Percentiles rank a stretch among this genome's conserved stretches.
These are phyloP conservation scores for Fusarium irregulare DNA, from an alignment of 2,329 filamentous ascomycete species.

Conservation along the genomic window DNA sequence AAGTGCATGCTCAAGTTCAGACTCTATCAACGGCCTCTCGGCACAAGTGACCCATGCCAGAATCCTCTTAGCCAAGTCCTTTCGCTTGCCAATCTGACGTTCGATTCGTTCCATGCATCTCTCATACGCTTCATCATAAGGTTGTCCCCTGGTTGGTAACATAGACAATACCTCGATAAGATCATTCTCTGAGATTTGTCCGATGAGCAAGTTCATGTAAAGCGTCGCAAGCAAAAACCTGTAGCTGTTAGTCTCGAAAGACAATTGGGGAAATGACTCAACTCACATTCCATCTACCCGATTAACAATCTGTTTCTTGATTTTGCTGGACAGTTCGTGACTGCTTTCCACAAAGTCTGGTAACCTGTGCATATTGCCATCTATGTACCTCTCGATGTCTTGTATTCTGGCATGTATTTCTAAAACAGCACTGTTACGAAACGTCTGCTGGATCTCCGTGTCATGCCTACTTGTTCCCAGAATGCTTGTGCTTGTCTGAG, in stretches of 20 bases:
- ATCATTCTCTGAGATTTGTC: not conserved
- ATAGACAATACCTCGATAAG: slow-evolving; percentile 34
- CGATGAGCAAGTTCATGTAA: not conserved
- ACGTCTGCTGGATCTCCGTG: not conserved
- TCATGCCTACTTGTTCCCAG: slow-evolving; percentile 39
- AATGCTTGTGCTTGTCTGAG: not conserved
- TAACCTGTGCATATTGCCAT: not conserved
- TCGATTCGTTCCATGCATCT: slow-evolving; percentile 56
- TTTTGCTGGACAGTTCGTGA: accelerated
- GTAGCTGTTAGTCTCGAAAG: too few relatives aligned
- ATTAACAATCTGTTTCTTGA: not conserved
- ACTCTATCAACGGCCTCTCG: slow-evolving; percentile 46
- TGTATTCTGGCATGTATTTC: not conserved
- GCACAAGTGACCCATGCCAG: slow-evolving; percentile 56
- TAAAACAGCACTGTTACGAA: not conserved
- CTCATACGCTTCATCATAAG: slow-evolving; percentile 50
- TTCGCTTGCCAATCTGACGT: slow-evolving; percentile 46
- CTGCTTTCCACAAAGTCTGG: not conserved
- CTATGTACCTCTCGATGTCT: not conserved
- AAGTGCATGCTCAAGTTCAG: slow-evolving; percentile 57
- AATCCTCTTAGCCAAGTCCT: slow-evolving; percentile 51
- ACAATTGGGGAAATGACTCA: too few relatives aligned
- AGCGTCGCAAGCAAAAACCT: not conserved
- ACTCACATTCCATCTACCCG: not conserved
- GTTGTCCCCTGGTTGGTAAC: not conserved